Percentiles rank a stretch among this genome's conserved stretches.
phyloP scores from a whole-genome alignment of 768 basidiomycete genomes.

The Suillus luteus region DNA sequence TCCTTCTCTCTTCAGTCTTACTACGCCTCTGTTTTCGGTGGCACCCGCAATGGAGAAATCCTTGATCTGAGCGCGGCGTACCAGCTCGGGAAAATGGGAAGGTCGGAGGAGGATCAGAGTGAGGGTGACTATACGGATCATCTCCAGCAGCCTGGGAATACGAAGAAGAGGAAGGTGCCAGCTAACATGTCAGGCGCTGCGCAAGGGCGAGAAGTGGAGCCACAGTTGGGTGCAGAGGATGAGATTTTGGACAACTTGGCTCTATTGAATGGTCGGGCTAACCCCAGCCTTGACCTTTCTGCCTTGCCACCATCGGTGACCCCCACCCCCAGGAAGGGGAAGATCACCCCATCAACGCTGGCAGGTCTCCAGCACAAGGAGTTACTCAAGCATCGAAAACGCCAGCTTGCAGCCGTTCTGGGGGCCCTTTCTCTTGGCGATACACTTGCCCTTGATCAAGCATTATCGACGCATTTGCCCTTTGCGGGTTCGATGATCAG shows the following conservation, averaged over 20 bases:
- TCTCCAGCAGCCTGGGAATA: conserved; percentile 75
- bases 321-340: conserved; percentile 38
- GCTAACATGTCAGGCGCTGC: conserved; percentile 50
- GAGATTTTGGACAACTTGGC: conserved; percentile 35
- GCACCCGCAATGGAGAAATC: conserved; percentile 19
- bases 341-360: conserved; percentile 59
- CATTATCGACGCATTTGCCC: conserved; percentile 52
- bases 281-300: conserved; percentile 26
- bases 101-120: conserved; percentile 53
- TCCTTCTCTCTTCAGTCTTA: conserved; percentile 61
- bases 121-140: conserved; percentile 71
- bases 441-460: conserved; percentile 76
- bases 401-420: conserved; percentile 70
- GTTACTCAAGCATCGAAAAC: conserved; percentile 63
- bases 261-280: conserved; percentile 28
- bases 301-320: conserved; percentile 23
- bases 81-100: conserved; percentile 28
- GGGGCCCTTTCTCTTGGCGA: conserved; percentile 68
- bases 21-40: conserved; percentile 58
- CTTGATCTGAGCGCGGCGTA: conserved; percentile 32
- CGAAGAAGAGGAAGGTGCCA: conserved; percentile 88
- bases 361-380: conserved; percentile 79
- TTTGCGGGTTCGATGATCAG: conserved; percentile 39
- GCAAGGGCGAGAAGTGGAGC: conserved; percentile 44
- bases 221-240: conserved; percentile 45